phyloP scores from a whole-genome alignment of 2,329 filamentous ascomycete genomes.

The Huntiella moniliformis region DNA sequence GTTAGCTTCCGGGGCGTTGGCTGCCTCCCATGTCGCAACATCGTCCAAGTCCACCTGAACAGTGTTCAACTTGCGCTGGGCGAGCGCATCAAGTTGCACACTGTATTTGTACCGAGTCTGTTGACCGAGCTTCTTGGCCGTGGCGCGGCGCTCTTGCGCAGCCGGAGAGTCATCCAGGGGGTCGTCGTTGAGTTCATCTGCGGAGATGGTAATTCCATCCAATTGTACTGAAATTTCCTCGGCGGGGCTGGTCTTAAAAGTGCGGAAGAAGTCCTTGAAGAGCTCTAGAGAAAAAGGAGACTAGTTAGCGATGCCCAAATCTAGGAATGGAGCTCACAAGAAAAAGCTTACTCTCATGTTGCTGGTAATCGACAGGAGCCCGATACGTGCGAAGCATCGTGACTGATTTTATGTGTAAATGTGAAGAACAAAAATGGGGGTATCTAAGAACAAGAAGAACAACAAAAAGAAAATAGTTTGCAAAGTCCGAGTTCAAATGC shows the following conservation, averaged over 20 bases:
- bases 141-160: conserved; percentile 25
- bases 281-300: conserved; percentile 33
- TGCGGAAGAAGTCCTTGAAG: conserved; percentile 72
- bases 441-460: background rate
- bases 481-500: no score
- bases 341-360: conserved; percentile 53
- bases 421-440: background rate
- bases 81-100: conserved; percentile 68
- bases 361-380: conserved; percentile 59
- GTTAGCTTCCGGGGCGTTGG: conserved; percentile 46
- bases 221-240: conserved; percentile 63
- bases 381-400: conserved; percentile 12
- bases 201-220: conserved; percentile 68
- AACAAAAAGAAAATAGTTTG: no score
- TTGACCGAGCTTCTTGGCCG: conserved; percentile 29
- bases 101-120: conserved; percentile 70
- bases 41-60: conserved; percentile 83
- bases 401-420: background rate
- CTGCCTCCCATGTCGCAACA: conserved; percentile 59
- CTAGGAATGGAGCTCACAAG: no score
- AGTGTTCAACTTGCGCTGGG: conserved; percentile 59
- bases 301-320: conserved; percentile 16
- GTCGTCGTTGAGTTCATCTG: conserved; percentile 72
- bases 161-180: conserved; percentile 73
- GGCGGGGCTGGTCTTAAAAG: conserved; percentile 66